Evolutionary conservation across 164 flowering plant genomes (phyloP), one percentile per base, ranked within the genome.

Genomic region (Vitis rotundifolia): DNA sequence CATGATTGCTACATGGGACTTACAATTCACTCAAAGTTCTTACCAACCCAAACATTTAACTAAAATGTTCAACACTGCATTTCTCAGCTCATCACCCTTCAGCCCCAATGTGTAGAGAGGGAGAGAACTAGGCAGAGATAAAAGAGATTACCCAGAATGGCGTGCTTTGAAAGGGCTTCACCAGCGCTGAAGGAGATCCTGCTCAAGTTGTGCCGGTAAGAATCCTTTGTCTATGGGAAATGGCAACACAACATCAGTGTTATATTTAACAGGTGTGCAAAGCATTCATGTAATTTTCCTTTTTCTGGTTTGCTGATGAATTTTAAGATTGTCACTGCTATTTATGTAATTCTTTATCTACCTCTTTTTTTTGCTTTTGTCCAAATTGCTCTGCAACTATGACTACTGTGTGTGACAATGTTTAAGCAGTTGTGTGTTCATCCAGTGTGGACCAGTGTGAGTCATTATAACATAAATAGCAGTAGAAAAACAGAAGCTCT

Each of bases 181-280:
- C 78, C 80, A 1, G 71, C 74, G 14, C 72, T 93, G 60, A 87
- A 80, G 79, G 86, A 87, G 61, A 76, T 89, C 67, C 80, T 93
- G 65, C 91, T 87, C 78, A 84, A 77, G 69, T 54, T 88, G 29
- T 71, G 83, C 77, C 69, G 85, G 93, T 89, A 84, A 68, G 76
- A 44, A 55, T 57, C 11, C 0, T 28, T 47, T 6, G 7, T 37
- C 44, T 37, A 5, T 37, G 44, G 7, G 44, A 37, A 37, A 37
- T 37, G 44, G 44, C 44, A 37, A 37, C 44, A 37, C 0, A 37
- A 0, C 7, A 37, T 37, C 44, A 37, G 44, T 37, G 5, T 37
- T 37, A 5, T 37, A 37, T 37, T 3, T 37, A 37, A 37, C 7
- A 37, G 44, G 44, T 37, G 5, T 37, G 44, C 44, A 37, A 37